Evolutionary conservation across 1,139 yeast genomes (phyloP).

Genomic region (Blastobotrys apis): DNA sequence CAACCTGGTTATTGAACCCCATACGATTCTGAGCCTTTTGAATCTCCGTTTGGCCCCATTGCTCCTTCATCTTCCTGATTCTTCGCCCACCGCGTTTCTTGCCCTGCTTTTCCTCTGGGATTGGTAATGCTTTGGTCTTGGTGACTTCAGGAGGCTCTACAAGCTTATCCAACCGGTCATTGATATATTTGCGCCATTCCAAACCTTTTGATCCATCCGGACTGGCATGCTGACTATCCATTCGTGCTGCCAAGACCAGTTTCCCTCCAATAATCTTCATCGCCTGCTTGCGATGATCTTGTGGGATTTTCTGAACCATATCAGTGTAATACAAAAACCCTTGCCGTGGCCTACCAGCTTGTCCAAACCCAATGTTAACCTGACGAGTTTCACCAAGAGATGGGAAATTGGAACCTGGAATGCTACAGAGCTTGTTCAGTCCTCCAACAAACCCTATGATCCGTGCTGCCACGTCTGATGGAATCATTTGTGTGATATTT

Average conservation of each 20-base stretch:
- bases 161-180: slow-evolving; percentile 61
- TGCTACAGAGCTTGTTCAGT: slow-evolving; percentile 56
- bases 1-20: slow-evolving; percentile 75
- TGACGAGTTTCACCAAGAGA: slow-evolving; percentile 66
- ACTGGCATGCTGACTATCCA: slow-evolving; percentile 51
- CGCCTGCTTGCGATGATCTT: slow-evolving; percentile 61
- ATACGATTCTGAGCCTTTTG: slow-evolving; percentile 80
- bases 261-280: slow-evolving; percentile 79
- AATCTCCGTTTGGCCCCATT: slow-evolving; percentile 74
- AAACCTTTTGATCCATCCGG: slow-evolving; percentile 55
- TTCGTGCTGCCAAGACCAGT: slow-evolving; percentile 74
- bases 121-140: slow-evolving; percentile 72
- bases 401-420: slow-evolving; percentile 82
- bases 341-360: slow-evolving; percentile 47
- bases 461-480: slow-evolving; percentile 71
- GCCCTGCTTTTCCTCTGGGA: slow-evolving; percentile 72
- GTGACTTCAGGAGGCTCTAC: slow-evolving; percentile 72
- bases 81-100: slow-evolving; percentile 86
- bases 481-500: slow-evolving; percentile 68
- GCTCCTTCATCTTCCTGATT: slow-evolving; percentile 73
- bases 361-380: slow-evolving; percentile 44
- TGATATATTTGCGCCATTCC: slow-evolving; percentile 56
- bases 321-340: slow-evolving; percentile 48
- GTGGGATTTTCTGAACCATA: slow-evolving; percentile 44
- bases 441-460: slow-evolving; percentile 71